Evolutionary conservation across 208 protist genomes (phyloP), one percentile per base, ranked within the genome.

Genomic region (Polymyxa betae): DNA sequence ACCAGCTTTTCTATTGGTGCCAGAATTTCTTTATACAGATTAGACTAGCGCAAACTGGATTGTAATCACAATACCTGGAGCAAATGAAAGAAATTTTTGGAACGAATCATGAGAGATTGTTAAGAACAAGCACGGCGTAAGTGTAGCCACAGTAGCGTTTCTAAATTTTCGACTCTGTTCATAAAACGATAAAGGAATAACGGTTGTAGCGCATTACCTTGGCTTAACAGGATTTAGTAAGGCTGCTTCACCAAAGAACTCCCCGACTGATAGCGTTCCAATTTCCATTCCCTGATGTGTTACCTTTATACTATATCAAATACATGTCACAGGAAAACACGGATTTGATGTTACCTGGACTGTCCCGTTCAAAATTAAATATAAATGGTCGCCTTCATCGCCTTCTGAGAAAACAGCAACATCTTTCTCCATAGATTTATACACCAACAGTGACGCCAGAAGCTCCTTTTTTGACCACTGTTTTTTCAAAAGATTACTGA

Each of bases 401-500:
- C 72, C 72, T 82, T 82, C 72, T 43, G 5, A n/a, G 40, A 82
- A 82, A 5, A 82, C 72, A 38, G 5, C 72, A 5, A 35, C n/a
- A 82, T 82, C 72, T 16, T 43, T 35, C 10, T 82, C n/a, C 5
- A 82, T n/a, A 43, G 72, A 82, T 82, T 82, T 82, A 43, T 82
- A 82, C 16, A n/a, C 35, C n/a, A 82, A 82, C n/a, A 82, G 40
- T n/a, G 72, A 82, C 35, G 72, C 72, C n/a, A 82, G 72, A 20
- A 82, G 40, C 40, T 82, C 72, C 72, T 82, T 82, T 82, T 82
- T 82, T 43, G 72, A 82, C 72, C 72, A 82, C 72, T 82, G n/a
- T 43, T 38, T 40, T 35, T 29, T 60, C 49, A 60, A 60, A 5
- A 5, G 24, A 5, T 60, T 24, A 60, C 12, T 60, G 5, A 29